Conservation (phyloP, 2,329 filamentous ascomycete genomes). For the Fusarium floridanum region DNA sequence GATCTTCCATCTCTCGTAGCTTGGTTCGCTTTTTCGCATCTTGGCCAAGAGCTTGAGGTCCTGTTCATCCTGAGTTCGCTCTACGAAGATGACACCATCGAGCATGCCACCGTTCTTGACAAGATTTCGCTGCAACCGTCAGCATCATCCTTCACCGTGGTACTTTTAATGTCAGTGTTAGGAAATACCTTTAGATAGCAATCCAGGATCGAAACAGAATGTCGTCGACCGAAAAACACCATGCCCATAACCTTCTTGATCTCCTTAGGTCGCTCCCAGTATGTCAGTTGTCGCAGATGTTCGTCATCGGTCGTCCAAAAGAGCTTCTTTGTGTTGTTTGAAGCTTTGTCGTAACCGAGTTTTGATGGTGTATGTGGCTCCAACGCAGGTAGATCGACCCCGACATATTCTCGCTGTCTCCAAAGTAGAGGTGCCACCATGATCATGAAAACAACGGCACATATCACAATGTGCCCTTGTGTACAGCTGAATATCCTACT, state of each 20-base stretch:
- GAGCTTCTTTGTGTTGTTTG: slow-evolving; percentile 17
- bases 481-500: slow-evolving; percentile 22
- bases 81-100: slow-evolving; percentile 60
- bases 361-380: slow-evolving; percentile 16
- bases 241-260: slow-evolving; percentile 57
- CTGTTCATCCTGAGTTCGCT: slow-evolving; percentile 54
- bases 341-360: background rate
- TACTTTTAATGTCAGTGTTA: background rate
- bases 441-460: slow-evolving; percentile 34
- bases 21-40: slow-evolving; percentile 52
- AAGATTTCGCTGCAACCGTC: slow-evolving; percentile 54
- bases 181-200: slow-evolving; percentile 58
- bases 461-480: slow-evolving; percentile 29
- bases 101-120: slow-evolving; percentile 59
- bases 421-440: slow-evolving; percentile 35
- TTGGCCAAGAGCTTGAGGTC: slow-evolving; percentile 57
- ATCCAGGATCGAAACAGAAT: slow-evolving; percentile 60
- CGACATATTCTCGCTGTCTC: slow-evolving; percentile 32
- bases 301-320: slow-evolving; percentile 44
- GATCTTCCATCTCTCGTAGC: slow-evolving; percentile 55
- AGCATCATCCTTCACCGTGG: background rate
- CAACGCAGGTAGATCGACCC: slow-evolving; percentile 19
- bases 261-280: slow-evolving; percentile 35
- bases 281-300: slow-evolving; percentile 25
- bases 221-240: slow-evolving; percentile 60